Evolutionary conservation across 495 filamentous ascomycete species (phyloP), one percentile per base, ranked within the genome.

Genomic region (Gamarada debralockiae): DNA sequence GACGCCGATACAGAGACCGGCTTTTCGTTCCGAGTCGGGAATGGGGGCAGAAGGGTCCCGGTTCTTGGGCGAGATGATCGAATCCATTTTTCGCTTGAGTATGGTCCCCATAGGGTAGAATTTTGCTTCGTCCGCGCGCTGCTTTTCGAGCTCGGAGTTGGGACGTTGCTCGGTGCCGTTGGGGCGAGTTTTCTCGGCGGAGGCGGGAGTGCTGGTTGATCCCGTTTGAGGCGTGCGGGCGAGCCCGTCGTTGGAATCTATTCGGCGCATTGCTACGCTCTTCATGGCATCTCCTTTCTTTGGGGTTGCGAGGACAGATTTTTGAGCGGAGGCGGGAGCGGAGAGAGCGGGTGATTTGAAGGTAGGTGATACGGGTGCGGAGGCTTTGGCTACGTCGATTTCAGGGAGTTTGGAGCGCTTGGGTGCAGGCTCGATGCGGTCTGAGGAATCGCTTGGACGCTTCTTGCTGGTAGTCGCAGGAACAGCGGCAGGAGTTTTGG

Each of bases 1-100:
- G 12, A 76, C 53, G 36, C 71, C 69, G 10, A 68, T 53, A 3
- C 56, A 60, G 15, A 62, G 51, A 17, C 55, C 63, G 18, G 61
- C 61, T 39, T 65, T 63, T 10, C 64, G 55, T 17, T 73, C 61
- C 10, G 50, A 36, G 7, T 60, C 46, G 14, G 57, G n/a, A 33
- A 54, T 33, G 3, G 31, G 21, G 13, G 21, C n/a, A 2, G 27
- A 24, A 8, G 31, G 25, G 2, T 43, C 21, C 2, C 29, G 39
- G 15, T 52, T 41, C 17, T 47, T 29, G 13, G 9, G 38, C 12
- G 56, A 53, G 5, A 63, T 37, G 24, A 55, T 22, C 0, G 40
- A 29, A 24, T 63, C 61, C 61, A 63, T 63, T 27, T 63, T 56
- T 18, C 55, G 50, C 37, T 63, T 63, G 8, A 60, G 43, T 15